Percentiles rank a stretch among this genome's conserved stretches.
Conservation (phyloP, 768 basidiomycete species). For the Coprinellus micaceus region DNA sequence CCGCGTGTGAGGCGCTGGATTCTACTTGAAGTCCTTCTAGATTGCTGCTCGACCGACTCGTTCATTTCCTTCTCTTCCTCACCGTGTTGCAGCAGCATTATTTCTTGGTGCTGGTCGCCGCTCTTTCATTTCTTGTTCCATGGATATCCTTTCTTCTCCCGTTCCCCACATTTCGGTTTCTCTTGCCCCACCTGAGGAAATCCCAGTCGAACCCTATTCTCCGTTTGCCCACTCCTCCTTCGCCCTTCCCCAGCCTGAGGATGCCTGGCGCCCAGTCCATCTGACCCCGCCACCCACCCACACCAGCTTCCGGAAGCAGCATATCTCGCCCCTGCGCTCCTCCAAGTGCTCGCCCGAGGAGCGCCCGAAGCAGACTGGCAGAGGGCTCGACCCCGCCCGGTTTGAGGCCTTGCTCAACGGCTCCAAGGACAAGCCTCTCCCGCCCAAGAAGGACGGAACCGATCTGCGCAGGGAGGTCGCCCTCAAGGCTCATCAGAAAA, state of each 20-base stretch:
- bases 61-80: constrained; percentile 31
- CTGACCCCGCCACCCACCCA: constrained; percentile 54
- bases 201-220: constrained; percentile 53
- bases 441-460: constrained; percentile 40
- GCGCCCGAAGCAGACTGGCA: constrained; percentile 28
- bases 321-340: constrained; percentile 47
- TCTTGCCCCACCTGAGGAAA: constrained; percentile 56
- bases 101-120: constrained; percentile 52
- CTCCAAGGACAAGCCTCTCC: constrained; percentile 54
- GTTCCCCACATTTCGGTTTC: constrained; percentile 72
- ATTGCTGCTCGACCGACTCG: constrained; percentile 25
- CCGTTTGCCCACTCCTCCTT: constrained; percentile 46
- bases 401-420: constrained; percentile 64
- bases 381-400: constrained; percentile 58
- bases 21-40: constrained; percentile 14
- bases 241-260: constrained; percentile 31
- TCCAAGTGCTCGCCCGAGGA: constrained; percentile 18
- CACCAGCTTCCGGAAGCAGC: constrained; percentile 39
- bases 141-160: constrained; percentile 40
- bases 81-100: constrained; percentile 20
- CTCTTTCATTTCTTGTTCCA: constrained; percentile 23
- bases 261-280: constrained; percentile 54
- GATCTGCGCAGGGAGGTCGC: constrained; percentile 75
- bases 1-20: constrained; percentile 9
- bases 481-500: constrained; percentile 65